Conservation (phyloP, 768 basidiomycete species). For the Erythrobasidium yunnanense region DNA sequence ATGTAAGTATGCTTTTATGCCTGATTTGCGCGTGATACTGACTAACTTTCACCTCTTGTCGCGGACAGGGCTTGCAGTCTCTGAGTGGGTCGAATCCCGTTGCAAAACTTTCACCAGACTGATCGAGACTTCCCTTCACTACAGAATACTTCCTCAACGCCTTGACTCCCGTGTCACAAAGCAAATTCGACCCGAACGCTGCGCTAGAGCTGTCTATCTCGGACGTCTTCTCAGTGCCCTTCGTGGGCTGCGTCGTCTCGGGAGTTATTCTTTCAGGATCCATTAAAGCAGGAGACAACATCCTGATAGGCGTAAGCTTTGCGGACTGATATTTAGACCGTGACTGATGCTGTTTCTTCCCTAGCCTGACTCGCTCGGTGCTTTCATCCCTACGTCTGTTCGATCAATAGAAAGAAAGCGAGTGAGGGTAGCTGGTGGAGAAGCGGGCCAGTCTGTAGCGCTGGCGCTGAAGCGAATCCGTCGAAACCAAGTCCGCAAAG, state of each 20-base stretch:
- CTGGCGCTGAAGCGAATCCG: constrained; percentile 82
- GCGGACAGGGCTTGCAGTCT: constrained; percentile 13
- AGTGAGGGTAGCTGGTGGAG: constrained; percentile 67
- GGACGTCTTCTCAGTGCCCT: constrained; percentile 43
- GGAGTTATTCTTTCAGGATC: constrained; percentile 41
- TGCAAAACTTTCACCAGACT: neutral
- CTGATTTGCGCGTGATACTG: neutral
- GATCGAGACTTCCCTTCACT: neutral
- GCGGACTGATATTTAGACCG: constrained; percentile 64
- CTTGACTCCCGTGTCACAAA: constrained; percentile 2
- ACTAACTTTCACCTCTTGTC: neutral
- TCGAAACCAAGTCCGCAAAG: constrained; percentile 45
- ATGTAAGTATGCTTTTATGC: constrained; percentile 52
- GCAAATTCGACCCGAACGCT: constrained; percentile 28
- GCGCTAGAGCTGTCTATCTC: constrained; percentile 43
- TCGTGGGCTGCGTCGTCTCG: constrained; percentile 32
- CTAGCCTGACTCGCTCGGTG: constrained; percentile 75
- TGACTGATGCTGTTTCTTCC: neutral
- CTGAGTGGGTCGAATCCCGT: constrained; percentile 11
- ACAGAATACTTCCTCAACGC: constrained; percentile 26
- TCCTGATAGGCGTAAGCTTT: constrained; percentile 55
- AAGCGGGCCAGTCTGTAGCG: constrained; percentile 92
- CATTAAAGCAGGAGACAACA: constrained; percentile 28
- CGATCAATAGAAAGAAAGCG: constrained; percentile 93
- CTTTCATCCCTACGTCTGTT: constrained; percentile 65